These are phyloP conservation scores for Chimonanthus salicifolius DNA, from an alignment of 164 flowering plant genomes.

Conservation along the genomic window DNA sequence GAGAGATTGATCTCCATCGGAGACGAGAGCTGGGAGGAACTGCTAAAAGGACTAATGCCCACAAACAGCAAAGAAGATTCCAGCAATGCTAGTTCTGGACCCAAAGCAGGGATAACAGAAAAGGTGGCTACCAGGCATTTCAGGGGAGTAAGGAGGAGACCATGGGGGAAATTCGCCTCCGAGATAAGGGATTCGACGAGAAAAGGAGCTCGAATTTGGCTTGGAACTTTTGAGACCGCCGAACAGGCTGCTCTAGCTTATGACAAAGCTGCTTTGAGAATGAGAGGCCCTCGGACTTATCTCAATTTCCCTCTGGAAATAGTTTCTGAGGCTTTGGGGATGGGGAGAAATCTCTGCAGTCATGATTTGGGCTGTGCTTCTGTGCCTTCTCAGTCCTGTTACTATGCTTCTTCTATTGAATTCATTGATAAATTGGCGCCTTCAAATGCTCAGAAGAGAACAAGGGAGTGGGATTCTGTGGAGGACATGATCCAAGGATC, in stretches of 20 bases:
- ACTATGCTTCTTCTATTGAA: background rate
- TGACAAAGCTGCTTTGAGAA: slow-evolving; percentile 72
- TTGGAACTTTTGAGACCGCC: slow-evolving; percentile 69
- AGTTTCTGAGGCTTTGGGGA: slow-evolving; percentile 31
- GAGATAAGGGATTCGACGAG: slow-evolving; percentile 69
- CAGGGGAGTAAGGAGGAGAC: slow-evolving; percentile 69
- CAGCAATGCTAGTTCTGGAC: background rate
- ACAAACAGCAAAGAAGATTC: slow-evolving; percentile 14
- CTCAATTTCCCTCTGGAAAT: slow-evolving; percentile 58
- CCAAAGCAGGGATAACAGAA: slow-evolving; percentile 5
- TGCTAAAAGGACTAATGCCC: slow-evolving; percentile 32
- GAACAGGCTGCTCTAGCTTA: slow-evolving; percentile 82
- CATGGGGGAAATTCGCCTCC: slow-evolving; percentile 82
- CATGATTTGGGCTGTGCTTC: slow-evolving; percentile 9
- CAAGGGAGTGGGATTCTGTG: slow-evolving; percentile 30
- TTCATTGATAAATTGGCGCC: background rate
- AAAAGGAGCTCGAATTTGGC: slow-evolving; percentile 70
- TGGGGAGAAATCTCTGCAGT: background rate
- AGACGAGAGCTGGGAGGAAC: slow-evolving; percentile 59
- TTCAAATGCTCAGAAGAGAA: slow-evolving; percentile 17
- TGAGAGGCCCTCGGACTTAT: slow-evolving; percentile 60
- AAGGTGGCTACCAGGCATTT: slow-evolving; percentile 35
- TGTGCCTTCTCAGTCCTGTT: background rate
- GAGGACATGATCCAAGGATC: slow-evolving; percentile 16
- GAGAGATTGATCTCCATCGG: slow-evolving; percentile 78